A percentile compares a stretch with the other conserved stretches of the same genome.
Evolutionary conservation across 2,329 filamentous ascomycete species (phyloP).

Genomic region (Ophioceras dolichostomum): DNA sequence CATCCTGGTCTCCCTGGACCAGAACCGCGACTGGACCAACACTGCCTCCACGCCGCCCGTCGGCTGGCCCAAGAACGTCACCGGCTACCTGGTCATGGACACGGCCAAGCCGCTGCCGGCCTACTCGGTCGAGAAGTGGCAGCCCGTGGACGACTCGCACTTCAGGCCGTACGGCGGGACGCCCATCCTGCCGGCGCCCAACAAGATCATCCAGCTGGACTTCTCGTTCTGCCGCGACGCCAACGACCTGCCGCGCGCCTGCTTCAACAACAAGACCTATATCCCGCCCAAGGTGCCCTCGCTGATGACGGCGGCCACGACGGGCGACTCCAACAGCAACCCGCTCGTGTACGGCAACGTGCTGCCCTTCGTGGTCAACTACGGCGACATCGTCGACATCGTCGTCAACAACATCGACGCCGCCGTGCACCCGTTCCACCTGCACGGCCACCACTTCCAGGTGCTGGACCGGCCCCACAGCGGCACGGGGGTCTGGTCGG

Average conservation of each 20-base stretch:
- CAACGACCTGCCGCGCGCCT: constrained; percentile 49
- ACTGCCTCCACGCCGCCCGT: no score
- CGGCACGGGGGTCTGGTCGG: constrained; percentile 22
- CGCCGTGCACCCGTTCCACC: constrained; percentile 37
- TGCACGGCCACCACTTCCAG: constrained; percentile 44
- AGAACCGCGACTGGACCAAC: constrained; percentile 28
- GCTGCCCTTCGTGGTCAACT: constrained; percentile 25
- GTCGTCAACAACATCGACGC: constrained; percentile 36
- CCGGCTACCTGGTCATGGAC: constrained; percentile 29
- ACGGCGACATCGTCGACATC: constrained; percentile 29
- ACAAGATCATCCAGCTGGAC: constrained; percentile 42
- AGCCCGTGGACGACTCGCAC: constrained; percentile 50
- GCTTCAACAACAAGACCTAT: constrained; percentile 55
- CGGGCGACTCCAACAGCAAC: constrained; percentile 30
- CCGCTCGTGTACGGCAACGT: constrained; percentile 28
- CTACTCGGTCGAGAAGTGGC: constrained; percentile 20
- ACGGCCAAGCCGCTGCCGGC: constrained; percentile 12
- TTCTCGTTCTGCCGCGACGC: constrained; percentile 46
- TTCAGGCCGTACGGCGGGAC: constrained; percentile 41
- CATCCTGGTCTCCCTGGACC: constrained; percentile 28
- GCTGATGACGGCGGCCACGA: constrained; percentile 57
- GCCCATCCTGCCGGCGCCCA: constrained; percentile 22
- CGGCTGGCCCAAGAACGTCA: constrained; percentile 28
- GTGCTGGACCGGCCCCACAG: constrained; percentile 28
- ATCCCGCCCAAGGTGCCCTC: constrained; percentile 57